Evolutionary conservation across 768 basidiomycete species (phyloP), one percentile per base, ranked within the genome.

Genomic region (Candolleomyces eurysporus): DNA sequence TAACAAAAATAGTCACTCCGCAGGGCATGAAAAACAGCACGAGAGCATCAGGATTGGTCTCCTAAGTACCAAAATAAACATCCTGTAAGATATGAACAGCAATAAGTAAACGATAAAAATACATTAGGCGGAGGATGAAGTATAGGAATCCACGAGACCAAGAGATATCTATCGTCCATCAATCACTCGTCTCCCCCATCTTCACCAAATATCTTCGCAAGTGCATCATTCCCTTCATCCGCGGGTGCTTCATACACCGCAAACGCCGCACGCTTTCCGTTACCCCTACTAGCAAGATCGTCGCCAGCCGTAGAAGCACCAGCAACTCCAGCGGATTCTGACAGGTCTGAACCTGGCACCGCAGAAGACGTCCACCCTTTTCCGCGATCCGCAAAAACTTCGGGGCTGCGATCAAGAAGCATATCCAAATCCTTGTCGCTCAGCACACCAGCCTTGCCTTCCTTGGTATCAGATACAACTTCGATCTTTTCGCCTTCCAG

Each of bases 401-500:
- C 84, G 0, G 84, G 84, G 39, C 87, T 79, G 32, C 96, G 81
- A 67, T 97, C 96, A 40, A 98, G 78, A 55, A 98, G 78, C 69
- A 85, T 79, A 22, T 89, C 86, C 40, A 99, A 74, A 67, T 97
- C 93, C 45, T 81, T 82, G 57, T 97, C 92, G 63, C 87, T 89
- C 66, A 99, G 79, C 54, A 98, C 86, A 39, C 84, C 84, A 49
- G 80, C 77, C 70, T 88, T 88, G 42, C 86, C 89, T 64, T 83
- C 84, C 22, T 82, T 85, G 17, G 87, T 91, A 67, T 86, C 82
- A 2, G 86, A 86, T 17, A 94, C 92, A 11, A 98, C 88, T 57
- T 92, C 85, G 61, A 98, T 92, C 70, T 94, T 88, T 75, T 98
- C 93, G 16, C 90, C 90, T 68, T 96, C 94, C 3, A 96, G 83